Evolutionary conservation across 352 stramenopile species (phyloP), one percentile per base, ranked within the genome.

Genomic region (Phytophthora nicotianae): DNA sequence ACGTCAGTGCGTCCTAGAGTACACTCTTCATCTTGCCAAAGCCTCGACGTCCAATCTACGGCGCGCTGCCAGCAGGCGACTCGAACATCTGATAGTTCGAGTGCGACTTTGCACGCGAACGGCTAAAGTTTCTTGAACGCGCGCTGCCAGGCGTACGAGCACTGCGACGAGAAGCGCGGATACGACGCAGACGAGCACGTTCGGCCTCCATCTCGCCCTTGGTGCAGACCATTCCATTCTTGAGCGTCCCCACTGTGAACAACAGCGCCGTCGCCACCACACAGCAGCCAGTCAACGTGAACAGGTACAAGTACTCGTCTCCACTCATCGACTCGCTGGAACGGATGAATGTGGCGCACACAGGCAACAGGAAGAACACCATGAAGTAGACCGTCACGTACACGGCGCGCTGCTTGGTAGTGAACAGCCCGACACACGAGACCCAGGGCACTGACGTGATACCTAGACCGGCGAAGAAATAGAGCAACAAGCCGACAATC

Each of bases 401-500:
- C 32, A 89, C 45, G 5, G 82, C 74, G 33, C 85, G 85, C 51
- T 80, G 61, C 27, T 74, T 81, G 4, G 86, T 90, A 35, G 66
- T 74, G 64, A 95, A 95, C 13, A 95, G 64, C 14, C 83, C 83
- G 32, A 90, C 79, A 23, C 74, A 79, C 40, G 85, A 86, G 37
- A 91, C 75, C 81, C 84, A 95, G 4, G 88, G 75, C 50, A 89
- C 81, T 13, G 83, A 88, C 17, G 82, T 91, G 2, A 86, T 67
- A 20, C 86, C 86, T 23, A 95, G 70, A 8, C 86, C 86, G 16
- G 76, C 75, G 47, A 95, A 93, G 55, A 95, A 95, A 68, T 91
- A 95, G 5, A 83, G 42, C 19, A 95, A 49, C 35, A 91, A 50
- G 14, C 75, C 74, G 16, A 91, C 72, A 21, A 93, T 86, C 65